Conservation (phyloP, 441 rosid species). For the Bruguiera hainesii region DNA sequence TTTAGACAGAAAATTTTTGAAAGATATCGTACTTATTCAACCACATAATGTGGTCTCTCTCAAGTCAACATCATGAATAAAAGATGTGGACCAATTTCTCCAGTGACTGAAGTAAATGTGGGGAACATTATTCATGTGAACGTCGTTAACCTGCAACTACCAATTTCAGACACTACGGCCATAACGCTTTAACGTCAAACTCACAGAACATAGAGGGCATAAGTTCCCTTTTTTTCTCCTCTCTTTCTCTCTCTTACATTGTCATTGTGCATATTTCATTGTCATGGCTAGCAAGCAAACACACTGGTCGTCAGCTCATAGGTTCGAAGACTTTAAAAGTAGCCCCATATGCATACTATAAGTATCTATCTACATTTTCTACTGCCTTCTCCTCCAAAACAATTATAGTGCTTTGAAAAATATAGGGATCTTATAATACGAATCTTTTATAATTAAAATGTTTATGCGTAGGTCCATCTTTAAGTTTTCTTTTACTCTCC, state of each 20-base stretch:
- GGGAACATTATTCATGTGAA: slow-evolving; percentile 43
- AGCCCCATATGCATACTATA: too few species aligned
- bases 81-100: slow-evolving; percentile 36
- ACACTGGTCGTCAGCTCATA: not conserved
- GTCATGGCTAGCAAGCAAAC: not conserved
- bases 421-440: too few species aligned
- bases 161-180: slow-evolving; percentile 27
- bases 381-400: too few species aligned
- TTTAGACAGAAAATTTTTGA: not conserved
- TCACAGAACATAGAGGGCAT: slow-evolving; percentile 5
- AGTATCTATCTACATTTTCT: too few species aligned
- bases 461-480: not conserved
- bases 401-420: too few species aligned
- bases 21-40: not conserved
- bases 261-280: not conserved
- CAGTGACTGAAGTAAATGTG: slow-evolving; percentile 35
- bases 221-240: not conserved
- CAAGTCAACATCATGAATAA: slow-evolving; percentile 30
- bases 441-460: too few species aligned
- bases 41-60: slow-evolving; percentile 8
- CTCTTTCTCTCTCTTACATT: slow-evolving; percentile 14
- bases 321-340: not conserved
- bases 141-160: slow-evolving; percentile 39
- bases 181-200: slow-evolving; percentile 16
- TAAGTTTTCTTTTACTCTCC: not conserved